Base-by-base conservation (phyloP, 2,329 filamentous ascomycete genomes). In the Botrytis aclada region DNA sequence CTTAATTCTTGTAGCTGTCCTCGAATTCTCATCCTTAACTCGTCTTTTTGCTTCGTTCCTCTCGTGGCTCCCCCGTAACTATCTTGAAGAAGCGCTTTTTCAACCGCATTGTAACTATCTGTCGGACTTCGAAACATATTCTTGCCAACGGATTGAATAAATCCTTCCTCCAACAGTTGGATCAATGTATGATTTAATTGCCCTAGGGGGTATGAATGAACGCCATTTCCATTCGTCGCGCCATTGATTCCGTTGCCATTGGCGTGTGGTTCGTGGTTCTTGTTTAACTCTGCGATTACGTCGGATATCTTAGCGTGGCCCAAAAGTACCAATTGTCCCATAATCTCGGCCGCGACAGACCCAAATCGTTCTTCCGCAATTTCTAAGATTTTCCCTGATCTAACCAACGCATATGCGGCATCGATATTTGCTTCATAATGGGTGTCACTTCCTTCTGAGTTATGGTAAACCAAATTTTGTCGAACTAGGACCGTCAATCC, bases 401-500 rank as follows among this genome's bases (percentile, higher is more conserved):
- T 92, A 54, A 95, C 85, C 61, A 98, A 86, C 77, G 91, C 91
- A 83, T 98, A 98, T 76, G 94, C 93, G 74, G 91, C 89, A 77
- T 90, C 85, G 80, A 90, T 86, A 79, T 98, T 94, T 73, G 94
- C 92, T 81, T 97, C 93, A 83, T 98, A 99, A 80, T 89, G 90
- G 37, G 92, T 92, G 67, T 66, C 58, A 25, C 91, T 88, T 72
- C 85, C 81, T 74, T 90, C 87, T n/a, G 71, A 69, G 45, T 70
- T 56, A 82, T 95, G 92, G 81, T 90, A 93, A 75, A 97, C 85
- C 66, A 98, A 88, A 80, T 95, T 94, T 81, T 97, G 93, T 81
- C 98, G 95, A 60, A 97, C 88, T 76, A 98, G 90, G 45, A 96
- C 91, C 70, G 90, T 90, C 69, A 99, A 87, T 32, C 92, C 94